Percentiles rank a stretch among this genome's conserved stretches.
Evolutionary conservation across 2,329 filamentous ascomycete genomes (phyloP).

Genomic region (Chaetomiaceae sp.): DNA sequence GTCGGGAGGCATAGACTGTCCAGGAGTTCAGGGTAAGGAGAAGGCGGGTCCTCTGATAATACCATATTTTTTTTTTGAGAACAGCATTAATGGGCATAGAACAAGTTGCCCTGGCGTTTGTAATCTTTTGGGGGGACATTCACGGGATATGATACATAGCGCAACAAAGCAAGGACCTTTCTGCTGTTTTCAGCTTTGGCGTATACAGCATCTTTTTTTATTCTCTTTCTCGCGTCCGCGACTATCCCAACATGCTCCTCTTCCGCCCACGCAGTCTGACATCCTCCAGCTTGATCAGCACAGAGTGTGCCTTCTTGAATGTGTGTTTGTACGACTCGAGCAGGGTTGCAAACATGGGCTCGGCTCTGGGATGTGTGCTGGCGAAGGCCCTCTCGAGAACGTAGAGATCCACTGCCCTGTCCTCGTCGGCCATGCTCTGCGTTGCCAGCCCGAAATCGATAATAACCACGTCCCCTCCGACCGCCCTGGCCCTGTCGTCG

Average conservation of each 20-base stretch:
- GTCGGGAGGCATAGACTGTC: slow-evolving; percentile 4
- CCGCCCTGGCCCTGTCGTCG: slow-evolving; percentile 22
- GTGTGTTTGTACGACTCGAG: slow-evolving; percentile 67
- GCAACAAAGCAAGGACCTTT: slow-evolving; percentile 14
- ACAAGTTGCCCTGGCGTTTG: background rate
- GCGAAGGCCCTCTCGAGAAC: slow-evolving; percentile 92
- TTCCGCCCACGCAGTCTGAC: slow-evolving; percentile 92
- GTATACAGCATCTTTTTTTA: background rate
- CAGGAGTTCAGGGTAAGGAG: slow-evolving; percentile 11
- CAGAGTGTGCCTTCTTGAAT: slow-evolving; percentile 69
- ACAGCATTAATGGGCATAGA: background rate
- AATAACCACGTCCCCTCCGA: slow-evolving; percentile 73
- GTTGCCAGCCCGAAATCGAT: slow-evolving; percentile 93
- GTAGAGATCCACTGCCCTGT: slow-evolving; percentile 92
- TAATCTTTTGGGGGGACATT: background rate
- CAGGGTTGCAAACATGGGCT: slow-evolving; percentile 68
- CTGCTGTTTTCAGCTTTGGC: background rate
- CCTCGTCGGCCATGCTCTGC: slow-evolving; percentile 79
- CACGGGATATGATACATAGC: slow-evolving; percentile 1
- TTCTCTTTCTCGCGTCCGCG: slow-evolving; percentile 25
- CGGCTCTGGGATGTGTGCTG: slow-evolving; percentile 86
- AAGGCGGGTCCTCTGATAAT: slow-evolving; percentile 2
- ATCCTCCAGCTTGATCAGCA: slow-evolving; percentile 80
- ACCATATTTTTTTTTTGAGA: background rate
- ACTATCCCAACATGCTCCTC: slow-evolving; percentile 87